Evolutionary conservation across 2,329 filamentous ascomycete genomes (phyloP).

Genomic region (Arthroderma sp.): DNA sequence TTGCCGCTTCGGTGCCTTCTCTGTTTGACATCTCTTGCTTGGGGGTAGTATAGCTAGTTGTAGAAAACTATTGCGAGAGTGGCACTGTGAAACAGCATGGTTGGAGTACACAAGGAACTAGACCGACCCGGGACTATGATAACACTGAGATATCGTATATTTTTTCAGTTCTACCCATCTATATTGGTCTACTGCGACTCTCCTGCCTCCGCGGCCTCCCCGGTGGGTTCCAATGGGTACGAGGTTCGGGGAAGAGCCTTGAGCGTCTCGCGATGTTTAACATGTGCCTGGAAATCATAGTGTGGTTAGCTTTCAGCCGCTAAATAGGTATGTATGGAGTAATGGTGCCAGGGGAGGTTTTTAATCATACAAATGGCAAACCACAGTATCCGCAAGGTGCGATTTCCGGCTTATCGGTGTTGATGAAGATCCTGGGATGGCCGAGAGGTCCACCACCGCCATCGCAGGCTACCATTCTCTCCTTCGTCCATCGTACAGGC

Average conservation of each 20-base stretch:
- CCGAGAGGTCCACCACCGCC: constrained; percentile 82
- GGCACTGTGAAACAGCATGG: no score
- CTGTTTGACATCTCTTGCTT: no score
- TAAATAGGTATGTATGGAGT: not conserved
- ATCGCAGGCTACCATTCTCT: constrained; percentile 71
- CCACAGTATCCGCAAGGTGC: constrained; percentile 85
- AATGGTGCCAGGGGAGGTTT: constrained; percentile 8
- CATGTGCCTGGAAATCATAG: constrained; percentile 54
- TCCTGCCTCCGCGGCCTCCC: constrained; percentile 45
- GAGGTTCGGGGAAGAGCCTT: constrained; percentile 67
- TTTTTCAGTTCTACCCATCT: constrained; percentile 8
- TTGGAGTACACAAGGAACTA: no score
- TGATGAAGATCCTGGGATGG: constrained; percentile 92
- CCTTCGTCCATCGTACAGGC: constrained; percentile 82
- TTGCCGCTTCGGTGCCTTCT: no score
- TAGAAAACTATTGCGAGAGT: no score
- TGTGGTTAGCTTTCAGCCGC: not conserved
- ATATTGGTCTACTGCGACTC: constrained; percentile 42
- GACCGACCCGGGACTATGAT: no score
- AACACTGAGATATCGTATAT: constrained; percentile 27
- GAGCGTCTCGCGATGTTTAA: constrained; percentile 73
- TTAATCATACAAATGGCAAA: constrained; percentile 67
- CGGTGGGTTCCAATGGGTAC: constrained; percentile 60
- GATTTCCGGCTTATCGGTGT: constrained; percentile 94
- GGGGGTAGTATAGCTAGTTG: no score